Evolutionary conservation across 306 rosid genomes (phyloP), one percentile per base, ranked within the genome.

Genomic region (Begonia loranthoides): DNA sequence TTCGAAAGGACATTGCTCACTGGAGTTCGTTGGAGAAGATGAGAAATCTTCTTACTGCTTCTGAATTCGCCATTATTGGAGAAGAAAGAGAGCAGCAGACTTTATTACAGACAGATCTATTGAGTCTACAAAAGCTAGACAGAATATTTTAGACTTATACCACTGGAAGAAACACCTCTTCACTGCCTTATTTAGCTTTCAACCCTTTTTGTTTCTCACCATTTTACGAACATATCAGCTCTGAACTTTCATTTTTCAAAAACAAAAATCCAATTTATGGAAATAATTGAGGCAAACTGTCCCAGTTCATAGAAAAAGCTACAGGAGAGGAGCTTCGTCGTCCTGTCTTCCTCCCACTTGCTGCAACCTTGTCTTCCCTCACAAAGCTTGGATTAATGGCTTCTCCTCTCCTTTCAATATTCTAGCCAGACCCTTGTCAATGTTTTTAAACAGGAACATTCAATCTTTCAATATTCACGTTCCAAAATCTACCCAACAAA

Each of bases 1-100:
- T 75, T 72, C 73, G 78, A 77, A 79, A 84, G 71, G 95, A 88
- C 84, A 67, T 52, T 33, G 70, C 61, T 53, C 74, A 70, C 65
- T 49, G 70, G 74, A 54, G 54, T 58, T 45, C 57, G 61, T 59
- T 28, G 58, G 67, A 62, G 73, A 66, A 56, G 54, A 74, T 68
- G 67, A 28, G 66, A 65, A 71, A 57, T 70, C 81, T 72, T 69
- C 67, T 71, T 69, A 75, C 70, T 72, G 36, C 69, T 65, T 81
- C 93, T 77, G 87, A 61, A 34, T 56, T 45, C 40, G 46, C 51
- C 74, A 79, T 81, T 56, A 73, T 61, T 73, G 47, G 3, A 43
- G 4, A 12, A 43, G 10, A 3, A 43, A n/a, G 15, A 48, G 45
- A 73, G 71, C 57, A 49, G 59, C 51, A 12, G 16, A 71, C 69